Evolutionary conservation across 2,329 filamentous ascomycete species (phyloP), one percentile per base, ranked within the genome.

Genomic region (Dactylonectria estremocensis): DNA sequence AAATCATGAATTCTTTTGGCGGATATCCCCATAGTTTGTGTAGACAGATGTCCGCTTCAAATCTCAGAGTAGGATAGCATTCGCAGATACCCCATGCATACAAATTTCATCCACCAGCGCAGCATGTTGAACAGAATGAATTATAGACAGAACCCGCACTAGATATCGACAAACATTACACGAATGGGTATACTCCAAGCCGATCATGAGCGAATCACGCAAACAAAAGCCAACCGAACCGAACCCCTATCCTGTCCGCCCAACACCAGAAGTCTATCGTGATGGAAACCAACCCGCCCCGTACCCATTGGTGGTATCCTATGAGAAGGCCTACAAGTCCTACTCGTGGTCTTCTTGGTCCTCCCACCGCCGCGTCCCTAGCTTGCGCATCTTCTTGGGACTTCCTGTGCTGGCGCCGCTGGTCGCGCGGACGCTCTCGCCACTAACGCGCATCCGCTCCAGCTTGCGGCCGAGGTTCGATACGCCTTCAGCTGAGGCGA

Each of bases 311-410:
- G 37, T 3, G 6, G 14, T n/a, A 43, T n/a, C 40, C 16, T 43
- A 35, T 20, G 24, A 64, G 22, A 43, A n/a, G n/a, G 35, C 57
- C 65, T 65, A 72, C 18, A 46, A 69, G 56, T 61, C 54, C 69
- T 77, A 77, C 55, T 75, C 61, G 22, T 71, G 65, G 37, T 78
- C 84, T 16, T 85, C 82, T 14, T 83, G 79, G 18, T 81, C 80
- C 45, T 87, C 84, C 87, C 87, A 89, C 67, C 82, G 82, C 74
- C 83, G 85, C 4, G 80, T 74, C 3, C 78, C 81, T 64, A 89
- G 70, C 73, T 83, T 86, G n/a, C 86, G 82, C 70, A 87, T 76
- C 79, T 88, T 89, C 77, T 87, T 88, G 14, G 86, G 86, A 64
- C 85, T 88, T 0, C 81, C 83, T 8, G 69, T 78, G 48, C 76